A percentile compares a stretch with the other conserved stretches of the same genome.
Evolutionary conservation across 1,139 yeast genomes (phyloP).

Genomic region (Debaryomyces coudertii): DNA sequence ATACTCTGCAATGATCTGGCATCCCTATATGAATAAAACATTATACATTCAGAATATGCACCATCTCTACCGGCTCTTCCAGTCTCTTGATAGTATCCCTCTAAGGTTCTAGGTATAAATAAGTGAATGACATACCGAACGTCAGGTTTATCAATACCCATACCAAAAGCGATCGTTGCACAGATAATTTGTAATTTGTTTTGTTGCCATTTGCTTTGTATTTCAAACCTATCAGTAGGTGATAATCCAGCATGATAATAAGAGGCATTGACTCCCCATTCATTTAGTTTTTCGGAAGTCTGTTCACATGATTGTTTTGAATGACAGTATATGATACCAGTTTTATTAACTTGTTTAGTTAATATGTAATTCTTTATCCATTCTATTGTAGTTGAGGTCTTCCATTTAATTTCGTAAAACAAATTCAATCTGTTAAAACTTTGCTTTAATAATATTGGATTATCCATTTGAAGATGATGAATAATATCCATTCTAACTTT

Average conservation of each 20-base stretch:
- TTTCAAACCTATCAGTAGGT: conserved; percentile 67
- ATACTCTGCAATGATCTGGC: conserved; percentile 72
- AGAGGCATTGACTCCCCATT: conserved; percentile 66
- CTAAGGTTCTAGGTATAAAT: conserved; percentile 87
- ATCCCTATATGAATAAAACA: conserved; percentile 80
- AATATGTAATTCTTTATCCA: conserved; percentile 63
- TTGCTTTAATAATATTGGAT: conserved; percentile 62
- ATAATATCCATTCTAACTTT: conserved; percentile 86
- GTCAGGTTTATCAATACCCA: conserved; percentile 98
- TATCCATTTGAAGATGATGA: conserved; percentile 63
- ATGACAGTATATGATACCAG: conserved; percentile 94
- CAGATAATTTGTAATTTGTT: conserved; percentile 76
- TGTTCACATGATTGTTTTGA: conserved; percentile 88
- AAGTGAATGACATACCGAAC: conserved; percentile 89
- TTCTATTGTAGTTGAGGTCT: conserved; percentile 58
- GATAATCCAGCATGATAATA: conserved; percentile 95
- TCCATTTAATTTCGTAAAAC: conserved; percentile 73
- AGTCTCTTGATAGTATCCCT: conserved; percentile 96
- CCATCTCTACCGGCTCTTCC: conserved; percentile 99
- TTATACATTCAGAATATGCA: conserved; percentile 71
- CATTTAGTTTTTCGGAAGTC: conserved; percentile 63
- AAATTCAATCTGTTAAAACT: conserved; percentile 91
- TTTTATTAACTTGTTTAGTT: conserved; percentile 54
- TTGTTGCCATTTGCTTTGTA: conserved; percentile 83
- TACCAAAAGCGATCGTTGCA: conserved; percentile 97